Conservation (phyloP, 1,284 basidiomycete genomes). For the Albatrellus sp. region DNA sequence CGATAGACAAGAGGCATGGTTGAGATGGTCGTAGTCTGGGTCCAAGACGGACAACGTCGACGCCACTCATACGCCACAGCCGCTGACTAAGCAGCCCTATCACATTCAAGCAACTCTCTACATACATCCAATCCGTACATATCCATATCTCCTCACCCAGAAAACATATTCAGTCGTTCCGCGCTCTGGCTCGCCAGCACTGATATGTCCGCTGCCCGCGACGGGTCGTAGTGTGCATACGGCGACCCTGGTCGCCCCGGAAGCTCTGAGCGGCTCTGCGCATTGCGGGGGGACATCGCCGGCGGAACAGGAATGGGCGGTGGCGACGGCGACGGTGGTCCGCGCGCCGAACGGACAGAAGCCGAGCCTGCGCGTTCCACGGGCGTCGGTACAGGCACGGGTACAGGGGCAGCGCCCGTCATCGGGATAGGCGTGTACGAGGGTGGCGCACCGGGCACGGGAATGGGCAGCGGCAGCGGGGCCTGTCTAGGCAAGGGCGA, state of each 20-base stretch:
- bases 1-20: conserved; percentile 11
- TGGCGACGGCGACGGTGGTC: no score
- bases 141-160: neutral
- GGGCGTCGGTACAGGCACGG: no score
- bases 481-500: neutral
- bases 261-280: conserved; percentile 3
- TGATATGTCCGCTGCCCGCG: conserved; percentile 7
- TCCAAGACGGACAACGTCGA: no score
- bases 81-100: neutral
- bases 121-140: neutral
- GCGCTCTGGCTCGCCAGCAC: conserved; percentile 8
- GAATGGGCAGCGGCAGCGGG: conserved; percentile 1
- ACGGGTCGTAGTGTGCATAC: conserved; percentile 9
- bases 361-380: no score
- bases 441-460: conserved; percentile 4
- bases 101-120: neutral
- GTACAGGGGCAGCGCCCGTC: no score
- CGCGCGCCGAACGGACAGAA: no score
- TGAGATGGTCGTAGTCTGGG: neutral
- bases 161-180: conserved; percentile 3
- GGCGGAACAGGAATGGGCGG: no score
- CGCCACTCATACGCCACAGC: neutral
- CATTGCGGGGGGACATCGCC: conserved; percentile 4
- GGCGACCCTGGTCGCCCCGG: conserved; percentile 9
- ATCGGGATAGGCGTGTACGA: neutral